phyloP scores from a whole-genome alignment of 2,329 filamentous ascomycete species.

The Aspergillus sp. region DNA sequence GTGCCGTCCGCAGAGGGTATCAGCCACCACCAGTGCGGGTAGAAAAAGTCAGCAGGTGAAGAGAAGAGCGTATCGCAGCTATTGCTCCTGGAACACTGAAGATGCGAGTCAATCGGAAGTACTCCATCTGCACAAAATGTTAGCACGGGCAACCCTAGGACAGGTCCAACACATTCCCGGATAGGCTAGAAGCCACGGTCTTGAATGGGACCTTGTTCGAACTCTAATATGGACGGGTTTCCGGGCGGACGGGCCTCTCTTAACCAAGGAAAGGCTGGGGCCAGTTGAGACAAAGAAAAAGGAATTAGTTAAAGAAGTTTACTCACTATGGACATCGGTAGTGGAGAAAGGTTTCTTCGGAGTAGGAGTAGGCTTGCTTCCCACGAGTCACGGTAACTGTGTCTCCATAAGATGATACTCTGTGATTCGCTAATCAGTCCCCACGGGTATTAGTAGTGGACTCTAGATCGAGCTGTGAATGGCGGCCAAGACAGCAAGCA shows the following conservation, averaged over 20 bases:
- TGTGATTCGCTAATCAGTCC: neutral
- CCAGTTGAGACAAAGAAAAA: conserved; percentile 2
- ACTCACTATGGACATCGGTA: neutral
- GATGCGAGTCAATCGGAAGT: conserved; percentile 4
- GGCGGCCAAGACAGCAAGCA: neutral
- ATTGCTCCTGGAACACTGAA: neutral
- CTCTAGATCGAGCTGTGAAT: neutral
- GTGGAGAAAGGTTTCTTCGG: neutral
- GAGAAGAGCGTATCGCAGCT: neutral
- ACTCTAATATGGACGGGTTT: conserved; percentile 1
- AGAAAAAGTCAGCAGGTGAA: conserved; percentile 5
- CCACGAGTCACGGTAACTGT: neutral
- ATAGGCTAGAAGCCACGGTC: neutral
- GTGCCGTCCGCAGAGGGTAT: neutral
- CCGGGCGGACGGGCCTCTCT: conserved; percentile 1
- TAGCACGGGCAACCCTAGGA: conserved; percentile 3
- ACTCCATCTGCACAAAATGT: neutral
- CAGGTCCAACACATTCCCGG: conserved; percentile 6
- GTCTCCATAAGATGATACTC: neutral
- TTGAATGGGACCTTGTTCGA: conserved; percentile 4
- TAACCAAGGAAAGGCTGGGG: neutral
- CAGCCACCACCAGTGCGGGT: conserved; percentile 8
- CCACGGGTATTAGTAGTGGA: neutral
- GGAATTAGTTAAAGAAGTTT: neutral
- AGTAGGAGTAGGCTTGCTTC: neutral